Percentiles rank a stretch among this genome's conserved stretches.
Evolutionary conservation across 2,329 filamentous ascomycete species (phyloP).

Genomic region (Aspergillus udagawae): DNA sequence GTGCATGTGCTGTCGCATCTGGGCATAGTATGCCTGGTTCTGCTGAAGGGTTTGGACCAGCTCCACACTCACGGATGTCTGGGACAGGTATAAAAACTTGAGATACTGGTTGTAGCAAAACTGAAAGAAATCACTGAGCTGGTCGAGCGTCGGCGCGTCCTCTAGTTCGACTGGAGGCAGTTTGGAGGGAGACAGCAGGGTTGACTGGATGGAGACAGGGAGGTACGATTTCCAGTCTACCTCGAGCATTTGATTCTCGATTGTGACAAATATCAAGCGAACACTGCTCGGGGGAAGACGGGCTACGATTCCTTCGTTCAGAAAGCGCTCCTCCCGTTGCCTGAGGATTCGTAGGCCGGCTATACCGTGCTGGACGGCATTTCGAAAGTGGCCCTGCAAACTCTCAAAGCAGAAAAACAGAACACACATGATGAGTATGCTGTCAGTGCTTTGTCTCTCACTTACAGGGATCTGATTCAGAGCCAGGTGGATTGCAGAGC

Average conservation of each 20-base stretch:
- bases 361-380: constrained; percentile 38
- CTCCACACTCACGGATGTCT: not conserved
- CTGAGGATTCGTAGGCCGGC: constrained; percentile 28
- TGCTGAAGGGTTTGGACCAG: not conserved
- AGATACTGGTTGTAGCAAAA: constrained; percentile 14
- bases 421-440: constrained; percentile 45
- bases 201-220: constrained; percentile 1
- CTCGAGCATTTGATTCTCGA: constrained; percentile 20
- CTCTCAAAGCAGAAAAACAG: constrained; percentile 55
- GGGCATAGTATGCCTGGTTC: constrained; percentile 3
- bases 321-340: constrained; percentile 7
- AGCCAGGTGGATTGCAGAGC: constrained; percentile 44
- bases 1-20: constrained; percentile 6
- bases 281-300: constrained; percentile 12
- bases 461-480: constrained; percentile 31
- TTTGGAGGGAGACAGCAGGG: constrained; percentile 1
- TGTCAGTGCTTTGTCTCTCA: constrained; percentile 27
- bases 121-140: constrained; percentile 9
- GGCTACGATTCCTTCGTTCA: not conserved
- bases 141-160: constrained; percentile 5
- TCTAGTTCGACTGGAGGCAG: not conserved
- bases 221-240: constrained; percentile 9
- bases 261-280: constrained; percentile 8
- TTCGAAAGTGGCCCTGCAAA: constrained; percentile 47
- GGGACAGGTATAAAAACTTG: constrained; percentile 4